Percentiles rank a stretch among this genome's conserved stretches.
Evolutionary conservation across 208 protist genomes (phyloP).

Genomic region (Crithidia thermophila): DNA sequence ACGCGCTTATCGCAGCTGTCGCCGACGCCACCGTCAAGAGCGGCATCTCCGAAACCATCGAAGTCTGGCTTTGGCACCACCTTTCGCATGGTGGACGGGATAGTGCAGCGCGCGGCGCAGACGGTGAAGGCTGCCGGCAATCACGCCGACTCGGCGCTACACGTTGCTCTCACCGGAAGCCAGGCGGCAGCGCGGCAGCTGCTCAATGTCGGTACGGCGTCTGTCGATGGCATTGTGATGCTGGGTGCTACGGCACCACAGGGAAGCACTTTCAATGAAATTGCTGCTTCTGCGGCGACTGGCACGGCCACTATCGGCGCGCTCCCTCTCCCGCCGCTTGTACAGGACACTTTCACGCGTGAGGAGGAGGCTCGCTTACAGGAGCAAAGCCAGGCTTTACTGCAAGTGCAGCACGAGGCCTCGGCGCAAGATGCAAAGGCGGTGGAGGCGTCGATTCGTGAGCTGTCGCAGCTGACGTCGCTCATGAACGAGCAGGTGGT

Average conservation of each 20-base stretch:
- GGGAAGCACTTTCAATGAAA: too few species aligned
- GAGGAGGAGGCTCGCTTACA: constrained; percentile 53
- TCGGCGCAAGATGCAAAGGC: constrained; percentile 67
- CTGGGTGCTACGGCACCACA: too few species aligned
- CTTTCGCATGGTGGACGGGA: constrained; percentile 41
- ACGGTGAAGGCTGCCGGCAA: constrained; percentile 42
- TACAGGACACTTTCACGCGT: constrained; percentile 26
- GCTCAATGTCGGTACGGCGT: constrained; percentile 12
- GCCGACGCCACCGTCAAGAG: neutral
- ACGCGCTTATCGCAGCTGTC: too few species aligned
- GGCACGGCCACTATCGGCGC: neutral
- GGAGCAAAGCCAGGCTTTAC: constrained; percentile 48
- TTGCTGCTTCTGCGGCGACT: too few species aligned
- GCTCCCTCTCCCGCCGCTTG: neutral
- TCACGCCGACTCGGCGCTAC: constrained; percentile 36
- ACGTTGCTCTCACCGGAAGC: constrained; percentile 32
- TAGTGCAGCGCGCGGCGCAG: constrained; percentile 36
- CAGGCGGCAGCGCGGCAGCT: constrained; percentile 31
- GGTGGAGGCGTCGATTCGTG: constrained; percentile 75
- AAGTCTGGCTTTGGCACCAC: constrained; percentile 35
- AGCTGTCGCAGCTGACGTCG: constrained; percentile 87
- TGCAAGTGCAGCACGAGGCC: constrained; percentile 55
- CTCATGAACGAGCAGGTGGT: constrained; percentile 84
- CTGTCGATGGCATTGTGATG: constrained; percentile 9
- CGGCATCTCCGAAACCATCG: neutral